phyloP scores from a whole-genome alignment of 768 basidiomycete species.

The Auriscalpium orientale region DNA sequence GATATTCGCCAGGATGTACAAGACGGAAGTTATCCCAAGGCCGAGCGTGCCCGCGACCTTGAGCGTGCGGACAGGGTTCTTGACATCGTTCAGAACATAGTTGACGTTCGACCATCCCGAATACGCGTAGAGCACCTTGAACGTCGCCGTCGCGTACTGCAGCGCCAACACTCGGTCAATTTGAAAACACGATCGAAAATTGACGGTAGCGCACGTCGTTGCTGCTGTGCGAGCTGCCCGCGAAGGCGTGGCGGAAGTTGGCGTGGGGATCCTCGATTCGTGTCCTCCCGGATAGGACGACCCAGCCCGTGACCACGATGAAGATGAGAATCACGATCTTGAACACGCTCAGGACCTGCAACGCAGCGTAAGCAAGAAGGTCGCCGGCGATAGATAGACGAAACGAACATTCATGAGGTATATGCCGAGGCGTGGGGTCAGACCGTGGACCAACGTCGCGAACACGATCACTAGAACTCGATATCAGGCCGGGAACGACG shows the following conservation, averaged over 20 bases:
- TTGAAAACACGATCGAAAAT: background rate
- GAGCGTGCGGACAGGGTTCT: slow-evolving; percentile 50
- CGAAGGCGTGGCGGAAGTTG: slow-evolving; percentile 53
- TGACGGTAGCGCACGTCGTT: slow-evolving; percentile 30
- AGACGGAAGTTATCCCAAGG: slow-evolving; percentile 40
- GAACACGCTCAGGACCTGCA: slow-evolving; percentile 43
- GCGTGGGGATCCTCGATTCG: slow-evolving; percentile 46
- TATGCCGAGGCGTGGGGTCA: slow-evolving; percentile 42
- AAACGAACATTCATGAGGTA: slow-evolving; percentile 43
- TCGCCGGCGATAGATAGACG: background rate
- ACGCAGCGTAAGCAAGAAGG: background rate
- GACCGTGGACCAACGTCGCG: slow-evolving; percentile 42
- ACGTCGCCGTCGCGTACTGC: slow-evolving; percentile 53
- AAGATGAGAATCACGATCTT: slow-evolving; percentile 49
- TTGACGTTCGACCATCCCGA: slow-evolving; percentile 50
- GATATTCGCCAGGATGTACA: slow-evolving; percentile 51
- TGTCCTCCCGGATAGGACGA: slow-evolving; percentile 52
- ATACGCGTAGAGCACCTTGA: slow-evolving; percentile 46
- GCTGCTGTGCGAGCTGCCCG: slow-evolving; percentile 44
- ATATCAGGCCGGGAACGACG: background rate
- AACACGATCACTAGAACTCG: slow-evolving; percentile 37
- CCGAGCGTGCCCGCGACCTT: slow-evolving; percentile 57
- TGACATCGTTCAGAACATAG: slow-evolving; percentile 55
- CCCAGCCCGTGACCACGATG: slow-evolving; percentile 50
- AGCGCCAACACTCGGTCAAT: background rate